These are phyloP conservation scores for Gentiana straminea DNA, from an alignment of 257 asterid genomes.

Conservation along the genomic window DNA sequence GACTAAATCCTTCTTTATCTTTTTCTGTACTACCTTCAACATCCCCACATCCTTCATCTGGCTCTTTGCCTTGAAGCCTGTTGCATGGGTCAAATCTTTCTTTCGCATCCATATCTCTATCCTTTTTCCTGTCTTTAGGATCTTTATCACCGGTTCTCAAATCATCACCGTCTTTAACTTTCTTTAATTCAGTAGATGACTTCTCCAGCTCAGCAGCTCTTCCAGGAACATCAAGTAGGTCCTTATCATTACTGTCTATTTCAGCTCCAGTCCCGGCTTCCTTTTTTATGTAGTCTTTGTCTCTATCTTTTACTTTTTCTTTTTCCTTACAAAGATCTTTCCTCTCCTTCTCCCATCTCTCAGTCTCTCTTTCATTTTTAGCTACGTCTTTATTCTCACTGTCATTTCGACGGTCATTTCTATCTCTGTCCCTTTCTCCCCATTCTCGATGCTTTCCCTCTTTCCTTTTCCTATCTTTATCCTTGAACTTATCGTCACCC, in stretches of 20 bases:
- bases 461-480: slow-evolving; percentile 83
- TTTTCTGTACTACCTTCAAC: slow-evolving; percentile 60
- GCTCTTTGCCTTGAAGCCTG: slow-evolving; percentile 58
- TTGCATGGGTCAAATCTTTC: slow-evolving; percentile 70
- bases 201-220: slow-evolving; percentile 47
- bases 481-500: slow-evolving; percentile 76
- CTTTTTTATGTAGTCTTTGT: slow-evolving; percentile 59
- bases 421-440: slow-evolving; percentile 89
- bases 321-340: slow-evolving; percentile 62
- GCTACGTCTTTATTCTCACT: slow-evolving; percentile 53
- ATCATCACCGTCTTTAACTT: slow-evolving; percentile 52
- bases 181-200: slow-evolving; percentile 41
- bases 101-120: slow-evolving; percentile 68
- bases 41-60: slow-evolving; percentile 57
- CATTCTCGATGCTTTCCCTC: slow-evolving; percentile 85
- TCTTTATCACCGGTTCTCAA: slow-evolving; percentile 66
- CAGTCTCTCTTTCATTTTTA: slow-evolving; percentile 74
- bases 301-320: slow-evolving; percentile 39
- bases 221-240: slow-evolving; percentile 41
- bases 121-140: slow-evolving; percentile 62
- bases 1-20: slow-evolving; percentile 53
- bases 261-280: slow-evolving; percentile 64
- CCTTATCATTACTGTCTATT: slow-evolving; percentile 61
- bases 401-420: slow-evolving; percentile 14
- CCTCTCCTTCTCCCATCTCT: slow-evolving; percentile 65